Evolutionary conservation across 2,329 filamentous ascomycete species (phyloP).

Genomic region (Alternaria triticina): DNA sequence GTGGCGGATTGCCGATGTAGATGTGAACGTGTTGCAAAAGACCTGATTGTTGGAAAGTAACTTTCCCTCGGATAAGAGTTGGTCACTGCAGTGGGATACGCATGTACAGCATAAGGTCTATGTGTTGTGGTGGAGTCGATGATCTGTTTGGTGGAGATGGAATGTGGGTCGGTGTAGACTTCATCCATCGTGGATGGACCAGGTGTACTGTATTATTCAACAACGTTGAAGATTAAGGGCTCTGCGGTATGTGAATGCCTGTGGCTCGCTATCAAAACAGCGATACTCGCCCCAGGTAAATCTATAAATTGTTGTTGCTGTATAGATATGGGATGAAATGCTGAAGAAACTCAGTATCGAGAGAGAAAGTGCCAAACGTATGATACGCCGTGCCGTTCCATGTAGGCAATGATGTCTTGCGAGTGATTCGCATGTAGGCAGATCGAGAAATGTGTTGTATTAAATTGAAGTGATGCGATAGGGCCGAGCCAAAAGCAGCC

Average conservation of each 20-base stretch:
- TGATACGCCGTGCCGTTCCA: background rate
- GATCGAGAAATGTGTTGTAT: background rate
- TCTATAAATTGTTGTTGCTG: background rate
- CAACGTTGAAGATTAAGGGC: no score
- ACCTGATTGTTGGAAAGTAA: background rate
- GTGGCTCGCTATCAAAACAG: background rate
- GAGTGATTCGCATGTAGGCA: background rate
- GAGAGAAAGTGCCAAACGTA: background rate
- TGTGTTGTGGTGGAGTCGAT: background rate
- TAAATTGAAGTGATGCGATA: background rate
- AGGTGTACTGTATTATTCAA: background rate
- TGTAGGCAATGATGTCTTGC: background rate
- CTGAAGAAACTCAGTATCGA: background rate
- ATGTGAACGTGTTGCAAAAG: slow-evolving; percentile 62
- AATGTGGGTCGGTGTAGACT: background rate
- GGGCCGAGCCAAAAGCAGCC: background rate
- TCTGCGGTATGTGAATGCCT: no score
- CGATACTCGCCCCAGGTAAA: background rate
- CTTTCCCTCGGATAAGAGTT: background rate
- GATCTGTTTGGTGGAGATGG: background rate
- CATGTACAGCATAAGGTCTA: background rate
- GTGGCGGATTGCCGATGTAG: slow-evolving; percentile 85
- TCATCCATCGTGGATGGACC: background rate
- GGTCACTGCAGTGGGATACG: background rate
- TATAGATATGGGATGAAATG: background rate